A percentile compares a stretch with the other conserved stretches of the same genome.
Evolutionary conservation across 2,329 filamentous ascomycete genomes (phyloP).

Genomic region (Trichothecium roseum): DNA sequence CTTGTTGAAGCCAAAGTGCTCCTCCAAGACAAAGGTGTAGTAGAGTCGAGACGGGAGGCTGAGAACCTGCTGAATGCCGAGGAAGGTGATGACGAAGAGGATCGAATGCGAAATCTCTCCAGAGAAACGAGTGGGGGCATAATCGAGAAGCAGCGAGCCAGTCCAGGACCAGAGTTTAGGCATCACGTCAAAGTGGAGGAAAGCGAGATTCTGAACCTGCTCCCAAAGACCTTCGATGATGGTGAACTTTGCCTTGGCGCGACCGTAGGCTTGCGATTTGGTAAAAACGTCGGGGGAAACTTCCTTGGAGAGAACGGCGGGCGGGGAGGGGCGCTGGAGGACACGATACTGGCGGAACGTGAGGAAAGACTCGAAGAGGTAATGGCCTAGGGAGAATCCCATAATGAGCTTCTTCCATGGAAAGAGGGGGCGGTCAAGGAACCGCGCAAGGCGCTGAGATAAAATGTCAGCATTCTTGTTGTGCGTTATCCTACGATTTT

Average conservation of each 20-base stretch:
- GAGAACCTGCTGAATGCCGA: conserved; percentile 68
- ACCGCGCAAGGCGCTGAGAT: conserved; percentile 60
- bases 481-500: too few relatives aligned
- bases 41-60: conserved; percentile 79
- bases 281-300: conserved; percentile 86
- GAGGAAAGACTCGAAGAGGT: conserved; percentile 80
- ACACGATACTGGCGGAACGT: conserved; percentile 84
- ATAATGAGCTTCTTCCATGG: conserved; percentile 97
- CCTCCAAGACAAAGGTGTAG: conserved; percentile 90
- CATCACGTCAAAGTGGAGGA: conserved; percentile 84
- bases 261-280: conserved; percentile 91
- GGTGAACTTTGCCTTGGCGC: conserved; percentile 86
- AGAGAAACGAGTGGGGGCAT: conserved; percentile 66
- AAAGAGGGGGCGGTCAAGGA: conserved; percentile 85
- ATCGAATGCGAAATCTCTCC: conserved; percentile 93
- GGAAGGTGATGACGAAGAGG: conserved; percentile 81
- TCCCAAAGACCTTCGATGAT: conserved; percentile 73
- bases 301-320: conserved; percentile 79
- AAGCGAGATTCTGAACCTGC: conserved; percentile 78
- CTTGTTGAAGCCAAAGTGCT: conserved; percentile 98
- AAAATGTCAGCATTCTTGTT: background rate
- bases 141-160: conserved; percentile 62
- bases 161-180: conserved; percentile 83
- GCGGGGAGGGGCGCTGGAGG: conserved; percentile 67
- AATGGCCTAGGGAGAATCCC: conserved; percentile 88